phyloP scores from a whole-genome alignment of 2,329 filamentous ascomycete species.

The Cladosporium sp. region DNA sequence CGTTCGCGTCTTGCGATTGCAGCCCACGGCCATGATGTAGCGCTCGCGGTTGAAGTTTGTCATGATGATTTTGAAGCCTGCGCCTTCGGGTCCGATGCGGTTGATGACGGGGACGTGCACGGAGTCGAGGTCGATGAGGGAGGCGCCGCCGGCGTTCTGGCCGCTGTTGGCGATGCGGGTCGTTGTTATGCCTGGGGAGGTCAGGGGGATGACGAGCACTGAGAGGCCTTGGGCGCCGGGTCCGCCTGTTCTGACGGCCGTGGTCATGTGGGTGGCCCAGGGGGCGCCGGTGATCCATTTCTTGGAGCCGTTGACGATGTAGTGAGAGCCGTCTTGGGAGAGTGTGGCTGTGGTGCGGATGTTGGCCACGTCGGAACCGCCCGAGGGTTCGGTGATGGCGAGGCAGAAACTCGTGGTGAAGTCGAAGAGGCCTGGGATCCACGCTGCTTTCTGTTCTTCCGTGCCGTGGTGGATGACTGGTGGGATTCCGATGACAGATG shows the following conservation, averaged over 20 bases:
- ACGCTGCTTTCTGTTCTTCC: conserved; percentile 53
- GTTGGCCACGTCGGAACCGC: conserved; percentile 60
- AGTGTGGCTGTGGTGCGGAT: conserved; percentile 55
- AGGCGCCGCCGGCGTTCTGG: conserved; percentile 57
- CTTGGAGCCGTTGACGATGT: conserved; percentile 62
- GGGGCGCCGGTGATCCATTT: conserved; percentile 53
- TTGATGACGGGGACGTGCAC: conserved; percentile 52
- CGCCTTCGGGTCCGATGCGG: conserved; percentile 50
- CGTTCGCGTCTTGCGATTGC: conserved; percentile 50
- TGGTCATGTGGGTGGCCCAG: conserved; percentile 38
- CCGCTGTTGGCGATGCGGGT: conserved; percentile 60
- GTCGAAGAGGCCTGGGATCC: conserved; percentile 55
- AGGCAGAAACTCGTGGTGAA: conserved; percentile 59
- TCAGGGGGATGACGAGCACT: conserved; percentile 53
- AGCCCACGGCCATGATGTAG: conserved; percentile 53
- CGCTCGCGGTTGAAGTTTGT: conserved; percentile 56
- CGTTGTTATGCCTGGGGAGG: conserved; percentile 46
- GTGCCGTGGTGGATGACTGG: conserved; percentile 61
- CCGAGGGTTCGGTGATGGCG: conserved; percentile 59
- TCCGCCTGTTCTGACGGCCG: conserved; percentile 57
- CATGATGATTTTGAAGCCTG: conserved; percentile 57
- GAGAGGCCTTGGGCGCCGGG: conserved; percentile 52
- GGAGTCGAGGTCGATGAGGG: conserved; percentile 48
- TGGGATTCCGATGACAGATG: conserved; percentile 58
- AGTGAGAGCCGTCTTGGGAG: conserved; percentile 43